A percentile compares a stretch with the other conserved stretches of the same genome.
Evolutionary conservation across 2,329 filamentous ascomycete species (phyloP).

Genomic region (Cercospora brassicicola): DNA sequence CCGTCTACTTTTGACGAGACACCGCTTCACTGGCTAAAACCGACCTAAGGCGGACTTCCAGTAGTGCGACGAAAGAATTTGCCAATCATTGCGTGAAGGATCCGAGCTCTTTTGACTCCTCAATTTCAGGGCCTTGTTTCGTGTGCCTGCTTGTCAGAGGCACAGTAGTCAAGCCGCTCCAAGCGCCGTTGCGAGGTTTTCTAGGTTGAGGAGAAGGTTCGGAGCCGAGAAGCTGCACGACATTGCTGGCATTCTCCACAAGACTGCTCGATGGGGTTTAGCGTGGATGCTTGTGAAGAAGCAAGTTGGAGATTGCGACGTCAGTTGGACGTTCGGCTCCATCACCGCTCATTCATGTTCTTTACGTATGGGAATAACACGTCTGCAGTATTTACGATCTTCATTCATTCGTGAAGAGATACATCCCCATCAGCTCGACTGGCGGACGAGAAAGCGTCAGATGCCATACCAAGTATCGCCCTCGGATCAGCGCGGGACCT

Average conservation of each 20-base stretch:
- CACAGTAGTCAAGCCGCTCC: background rate
- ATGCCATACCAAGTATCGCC: background rate
- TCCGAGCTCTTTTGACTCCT: background rate
- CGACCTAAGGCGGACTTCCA: constrained; percentile 10
- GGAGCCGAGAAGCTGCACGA: constrained; percentile 3
- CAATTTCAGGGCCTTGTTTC: background rate
- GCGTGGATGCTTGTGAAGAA: background rate
- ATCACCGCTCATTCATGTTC: background rate
- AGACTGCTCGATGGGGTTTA: background rate
- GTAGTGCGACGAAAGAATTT: background rate
- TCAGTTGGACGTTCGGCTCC: background rate
- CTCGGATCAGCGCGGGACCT: background rate
- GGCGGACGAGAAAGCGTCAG: background rate
- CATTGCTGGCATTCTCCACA: constrained; percentile 1
- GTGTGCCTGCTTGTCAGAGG: background rate
- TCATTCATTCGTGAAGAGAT: background rate
- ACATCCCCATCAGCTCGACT: background rate
- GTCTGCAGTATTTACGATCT: background rate
- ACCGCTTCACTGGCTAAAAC: constrained; percentile 5
- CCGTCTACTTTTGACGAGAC: constrained; percentile 7
- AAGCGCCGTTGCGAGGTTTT: background rate
- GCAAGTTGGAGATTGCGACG: background rate
- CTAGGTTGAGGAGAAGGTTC: constrained; percentile 7
- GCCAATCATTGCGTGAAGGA: constrained; percentile 2
- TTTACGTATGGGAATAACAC: background rate